These are phyloP conservation scores for Piper longum DNA, from an alignment of 164 flowering plant genomes.

Conservation along the genomic window DNA sequence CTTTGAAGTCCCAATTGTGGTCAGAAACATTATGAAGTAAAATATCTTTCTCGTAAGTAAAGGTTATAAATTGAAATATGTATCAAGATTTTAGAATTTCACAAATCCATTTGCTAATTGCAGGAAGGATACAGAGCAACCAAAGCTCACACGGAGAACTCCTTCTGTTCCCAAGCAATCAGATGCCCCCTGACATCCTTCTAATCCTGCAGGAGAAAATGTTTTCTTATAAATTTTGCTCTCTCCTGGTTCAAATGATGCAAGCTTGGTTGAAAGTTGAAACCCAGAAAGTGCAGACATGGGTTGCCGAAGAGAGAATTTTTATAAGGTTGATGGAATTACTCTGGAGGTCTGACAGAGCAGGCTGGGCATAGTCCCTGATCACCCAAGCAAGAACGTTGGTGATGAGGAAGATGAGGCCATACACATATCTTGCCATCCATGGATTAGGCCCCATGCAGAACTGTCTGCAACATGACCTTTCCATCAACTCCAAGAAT, in stretches of 20 bases:
- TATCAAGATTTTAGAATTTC: too few relatives aligned
- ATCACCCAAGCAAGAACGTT: constrained; percentile 70
- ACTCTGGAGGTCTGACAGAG: constrained; percentile 48
- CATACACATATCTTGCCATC: constrained; percentile 81
- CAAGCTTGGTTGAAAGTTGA: background rate
- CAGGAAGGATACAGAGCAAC: constrained; percentile 78
- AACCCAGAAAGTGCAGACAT: too few relatives aligned
- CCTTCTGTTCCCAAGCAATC: constrained; percentile 82
- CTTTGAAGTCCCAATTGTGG: constrained; percentile 63
- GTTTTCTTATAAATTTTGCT: background rate
- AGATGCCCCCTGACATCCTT: constrained; percentile 46
- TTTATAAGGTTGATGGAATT: constrained; percentile 12
- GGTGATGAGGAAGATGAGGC: constrained; percentile 44
- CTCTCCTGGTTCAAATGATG: background rate
- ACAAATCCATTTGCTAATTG: too few relatives aligned
- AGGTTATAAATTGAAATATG: constrained; percentile 13
- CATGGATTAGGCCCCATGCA: constrained; percentile 58
- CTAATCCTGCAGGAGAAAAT: constrained; percentile 26
- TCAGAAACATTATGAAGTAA: constrained; percentile 63
- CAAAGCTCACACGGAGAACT: constrained; percentile 79
- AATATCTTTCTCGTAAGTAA: constrained; percentile 37
- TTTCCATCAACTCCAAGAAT: constrained; percentile 15
- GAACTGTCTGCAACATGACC: constrained; percentile 51
- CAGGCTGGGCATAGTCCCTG: constrained; percentile 51
- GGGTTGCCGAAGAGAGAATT: background rate